Evolutionary conservation across 163 green algal species (phyloP), one percentile per base, ranked within the genome.

Genomic region (Scenedesmus sp.): DNA sequence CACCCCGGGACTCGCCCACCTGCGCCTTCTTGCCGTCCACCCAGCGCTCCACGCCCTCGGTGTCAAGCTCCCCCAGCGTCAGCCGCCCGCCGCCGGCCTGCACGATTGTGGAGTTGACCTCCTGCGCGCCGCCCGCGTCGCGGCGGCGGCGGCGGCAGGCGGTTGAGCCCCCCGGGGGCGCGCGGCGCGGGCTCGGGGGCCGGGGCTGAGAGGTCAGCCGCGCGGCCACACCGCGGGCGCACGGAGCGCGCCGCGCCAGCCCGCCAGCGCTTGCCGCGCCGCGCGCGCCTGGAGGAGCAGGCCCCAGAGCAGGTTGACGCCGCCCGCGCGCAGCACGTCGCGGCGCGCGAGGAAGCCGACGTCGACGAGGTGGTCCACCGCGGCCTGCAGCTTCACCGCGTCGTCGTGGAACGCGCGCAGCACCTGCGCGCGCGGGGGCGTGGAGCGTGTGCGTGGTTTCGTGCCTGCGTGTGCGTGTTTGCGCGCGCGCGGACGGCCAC

Each of bases 291-390:
- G 69, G 63, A 87, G 81, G 63, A 87, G 81, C 48, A 82, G 56
- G 2, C 83, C 83, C 83, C 83, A 88, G 57, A 88, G 76, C 34
- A 78, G 58, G 78, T 88, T 88, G 47, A 83, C 60, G 31, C 83
- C 83, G 29, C 83, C 83, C 15, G 76, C 80, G 2, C 63, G n/a
- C 31, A 60, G 54, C 62, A 88, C 60, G 29, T 86, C 83, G 4
- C 14, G 4, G 4, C 83, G 36, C 13, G 60, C 65, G 39, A 88
- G 45, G 60, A 88, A 84, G 57, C 83, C 83, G 18, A 88, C 81
- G 58, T 53, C 42, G 5, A 84, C 36, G 17, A 88, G 75, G 83
- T 88, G 83, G 50, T 85, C 70, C 28, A 86, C 75, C 2, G 73
- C 79, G 4, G 63, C 50, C 65, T 86, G 57, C 56, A 86, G 71